Conservation (phyloP, 768 basidiomycete species). For the Rhizopogon roseolus region DNA sequence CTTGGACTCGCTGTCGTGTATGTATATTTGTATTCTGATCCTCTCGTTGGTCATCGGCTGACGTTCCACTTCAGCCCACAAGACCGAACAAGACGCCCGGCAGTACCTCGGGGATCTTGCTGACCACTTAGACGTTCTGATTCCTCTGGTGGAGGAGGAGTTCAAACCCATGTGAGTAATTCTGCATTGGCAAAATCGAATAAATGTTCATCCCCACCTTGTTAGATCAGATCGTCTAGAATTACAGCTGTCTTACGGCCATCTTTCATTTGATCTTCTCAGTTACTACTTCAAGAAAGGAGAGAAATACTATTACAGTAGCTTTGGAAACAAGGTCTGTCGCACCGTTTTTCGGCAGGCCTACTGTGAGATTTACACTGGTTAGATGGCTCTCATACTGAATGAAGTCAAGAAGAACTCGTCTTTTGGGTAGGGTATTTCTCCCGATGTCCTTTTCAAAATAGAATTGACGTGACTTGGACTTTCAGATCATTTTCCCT, state of each 20-base stretch:
- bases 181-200: not conserved
- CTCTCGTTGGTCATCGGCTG: not conserved
- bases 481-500: not conserved
- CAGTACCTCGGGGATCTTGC: conserved; percentile 6
- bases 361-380: not conserved
- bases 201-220: not conserved
- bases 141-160: conserved; percentile 8
- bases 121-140: conserved; percentile 8
- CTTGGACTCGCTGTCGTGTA: not conserved
- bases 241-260: conserved; percentile 9
- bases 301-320: conserved; percentile 1
- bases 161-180: conserved; percentile 13
- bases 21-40: not conserved
- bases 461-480: not conserved
- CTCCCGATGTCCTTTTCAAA: not conserved
- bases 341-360: too few relatives aligned
- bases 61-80: not conserved
- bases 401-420: not conserved
- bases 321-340: not conserved
- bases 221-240: conserved; percentile 12
- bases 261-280: conserved; percentile 15
- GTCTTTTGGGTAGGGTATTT: not conserved
- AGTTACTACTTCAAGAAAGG: conserved; percentile 10
- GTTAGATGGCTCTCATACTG: not conserved
- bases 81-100: not conserved